Base-by-base conservation (phyloP, 2,329 filamentous ascomycete species). In the Bimuria novae-zelandiae region DNA sequence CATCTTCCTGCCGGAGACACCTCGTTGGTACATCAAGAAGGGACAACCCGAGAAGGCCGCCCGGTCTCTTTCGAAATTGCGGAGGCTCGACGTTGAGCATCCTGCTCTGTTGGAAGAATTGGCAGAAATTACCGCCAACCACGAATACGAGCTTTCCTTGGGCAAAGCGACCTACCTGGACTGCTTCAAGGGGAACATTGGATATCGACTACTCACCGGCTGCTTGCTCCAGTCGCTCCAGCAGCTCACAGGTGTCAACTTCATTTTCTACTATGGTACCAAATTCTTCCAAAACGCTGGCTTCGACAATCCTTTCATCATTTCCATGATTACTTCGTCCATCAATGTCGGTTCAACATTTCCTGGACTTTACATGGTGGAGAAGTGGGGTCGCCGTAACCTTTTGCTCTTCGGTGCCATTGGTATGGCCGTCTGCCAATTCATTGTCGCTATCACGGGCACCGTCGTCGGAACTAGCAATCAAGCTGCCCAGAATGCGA, bases 281-380 rank as follows among this genome's bases (percentile, higher is more conserved):
- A 71, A 67, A 16, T 76, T 74, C 59, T 75, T 75, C 69, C 55
- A 73, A 57, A 73, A 74, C 50, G 69, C 71, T 6, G 73, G 73
- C 21, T 72, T 76, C 57, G 51, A 53, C 27, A 72, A 74, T 55
- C 82, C 88, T 5, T 90, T 89, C 67, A 78, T 84, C 41, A 88
- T 91, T 56, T 84, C 83, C 14, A 81, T 92, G 66, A 90, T 92
- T 60, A 86, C 89, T 57, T 88, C 89, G 70, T 76, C 87, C 51
- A 89, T 94, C 75, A 94, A 94, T 68, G 85, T 90, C 14, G 80
- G 84, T 47, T 90, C 88, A 3, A 93, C 89, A 1, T 70, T 93
- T 49, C 89, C 89, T 2, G 89, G 89, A 53, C 76, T 91, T 19
- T 80, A 88, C 49, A 80, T 92, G n/a, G 89, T 94, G 52, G 90